Base-by-base conservation (phyloP, 495 filamentous ascomycete genomes). In the Penicillium crystallinum region DNA sequence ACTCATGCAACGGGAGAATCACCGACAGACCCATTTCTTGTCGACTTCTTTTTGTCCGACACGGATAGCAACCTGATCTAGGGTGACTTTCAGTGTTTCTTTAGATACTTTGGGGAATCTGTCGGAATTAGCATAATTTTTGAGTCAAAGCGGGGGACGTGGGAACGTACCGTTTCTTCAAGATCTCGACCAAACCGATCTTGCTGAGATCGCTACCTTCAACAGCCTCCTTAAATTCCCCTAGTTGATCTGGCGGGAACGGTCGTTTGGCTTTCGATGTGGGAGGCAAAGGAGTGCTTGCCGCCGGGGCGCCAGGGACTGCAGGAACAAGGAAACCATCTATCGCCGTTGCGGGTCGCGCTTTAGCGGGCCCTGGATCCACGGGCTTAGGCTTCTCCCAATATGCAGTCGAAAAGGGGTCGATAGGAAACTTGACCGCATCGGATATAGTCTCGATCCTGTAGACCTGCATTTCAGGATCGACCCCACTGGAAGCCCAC, bases 401-500 rank as follows among this genome's bases (percentile, higher is more conserved):
- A 71, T 97, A 97, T 4, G 67, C 66, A 1, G 80, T 83, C 0
- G 88, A 90, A 61, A 90, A 95, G 0, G 93, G 93, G 53, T 99
- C 83, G 59, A 99, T 95, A 31, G 82, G 78, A 17, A 75, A 69
- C 18, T 52, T 65, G 9, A 76, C 69, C 8, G 66, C 58, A 35
- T 81, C 77, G 62, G 84, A 71, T 27, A 96, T 77, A 23, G 88
- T 78, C 57, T 90, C 87, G 56, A 96, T 83, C 52, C 74, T 78
- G 64, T 87, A 88, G 8, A 74, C 70, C 39, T 71, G 58, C 37
- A 78, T 61, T 31, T 78, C 73, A 22, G 62, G 60, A 34, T 74
- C 67, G n/a, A 67, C 61, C 15, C 66, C 69, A 29, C 76, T 55
- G 54, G 87, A 81, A 57, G 92, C 87, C 85, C 90, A 98, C 60